Percentiles rank a stretch among this genome's conserved stretches.
Conservation (phyloP, 2,329 filamentous ascomycete species). For the Phaeophleospora eucalypticola region DNA sequence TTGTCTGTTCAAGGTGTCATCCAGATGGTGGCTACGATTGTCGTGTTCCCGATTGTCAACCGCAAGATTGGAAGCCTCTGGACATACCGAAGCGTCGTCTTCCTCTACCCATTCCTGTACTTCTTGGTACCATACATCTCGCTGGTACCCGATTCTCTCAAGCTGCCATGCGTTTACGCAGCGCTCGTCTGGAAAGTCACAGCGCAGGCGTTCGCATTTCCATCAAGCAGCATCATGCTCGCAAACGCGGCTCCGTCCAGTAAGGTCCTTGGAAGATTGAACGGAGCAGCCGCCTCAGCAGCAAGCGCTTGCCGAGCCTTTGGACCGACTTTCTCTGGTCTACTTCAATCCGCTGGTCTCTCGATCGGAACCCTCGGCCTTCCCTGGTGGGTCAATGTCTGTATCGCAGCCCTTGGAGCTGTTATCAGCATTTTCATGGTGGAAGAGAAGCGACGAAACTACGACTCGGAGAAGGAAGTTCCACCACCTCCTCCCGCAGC, state of each 20-base stretch:
- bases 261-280: slow-evolving; percentile 82
- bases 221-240: slow-evolving; percentile 81
- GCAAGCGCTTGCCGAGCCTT: slow-evolving; percentile 85
- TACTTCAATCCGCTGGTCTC: slow-evolving; percentile 77
- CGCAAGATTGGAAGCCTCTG: slow-evolving; percentile 71
- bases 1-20: slow-evolving; percentile 85
- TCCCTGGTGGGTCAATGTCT: slow-evolving; percentile 86
- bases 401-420: slow-evolving; percentile 71
- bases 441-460: slow-evolving; percentile 30
- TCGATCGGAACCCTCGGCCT: slow-evolving; percentile 78
- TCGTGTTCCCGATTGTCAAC: slow-evolving; percentile 77
- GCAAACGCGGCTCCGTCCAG: slow-evolving; percentile 83
- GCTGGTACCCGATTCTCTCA: slow-evolving; percentile 67
- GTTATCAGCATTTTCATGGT: slow-evolving; percentile 68
- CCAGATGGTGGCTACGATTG: slow-evolving; percentile 79
- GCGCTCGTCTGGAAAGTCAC: slow-evolving; percentile 89
- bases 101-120: slow-evolving; percentile 85
- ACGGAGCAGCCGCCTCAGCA: slow-evolving; percentile 85
- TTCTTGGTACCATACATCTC: slow-evolving; percentile 83
- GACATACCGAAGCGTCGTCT: slow-evolving; percentile 75
- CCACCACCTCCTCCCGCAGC: slow-evolving; percentile 15
- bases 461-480: slow-evolving; percentile 26
- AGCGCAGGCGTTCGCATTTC: slow-evolving; percentile 85
- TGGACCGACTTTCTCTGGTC: slow-evolving; percentile 81
- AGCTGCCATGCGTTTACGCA: slow-evolving; percentile 70